Base-by-base conservation (phyloP, 1,139 yeast genomes). In the Taphrina communis region DNA sequence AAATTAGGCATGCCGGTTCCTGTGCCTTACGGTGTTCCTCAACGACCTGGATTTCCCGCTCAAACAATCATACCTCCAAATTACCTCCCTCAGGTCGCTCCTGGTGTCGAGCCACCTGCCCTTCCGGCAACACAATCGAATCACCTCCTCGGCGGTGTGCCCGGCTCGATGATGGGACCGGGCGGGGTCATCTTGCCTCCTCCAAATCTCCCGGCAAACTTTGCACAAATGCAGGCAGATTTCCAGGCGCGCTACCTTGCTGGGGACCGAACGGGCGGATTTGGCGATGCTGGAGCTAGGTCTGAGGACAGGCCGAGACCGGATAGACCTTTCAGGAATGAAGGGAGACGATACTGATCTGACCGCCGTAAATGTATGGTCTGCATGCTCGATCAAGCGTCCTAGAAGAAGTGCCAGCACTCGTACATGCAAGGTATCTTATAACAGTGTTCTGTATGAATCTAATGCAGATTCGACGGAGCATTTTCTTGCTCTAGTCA, bases 1-100 rank as follows among this genome's bases (percentile, higher is more conserved):
- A 63, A 74, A 36, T 70, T 72, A 0, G 72, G 72, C 9, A 66
- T 74, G 65, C 75, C 77, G 6, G 69, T 73, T 31, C 76, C 77
- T 6, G 75, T 76, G 5, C 72, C 72, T 6, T 68, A 60, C 39
- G 65, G 65, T 7, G 42, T 61, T 3, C 70, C 69, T 19, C 65
- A 62, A 36, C 59, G 67, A 38, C 70, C 72, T 3, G 73, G 71
- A 17, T 52, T 59, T 38, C 69, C 67, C 9, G 41, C 62, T 5
- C 71, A 70, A 9, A 58, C 62, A 31, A 42, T 58, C 48, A 48
- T 50, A 17, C 65, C 62, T 25, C 41, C 46, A 19, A 48, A 35
- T 8, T 60, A n/a, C 55, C 59, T 41, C 19, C 68, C 69, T 17
- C 71, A 41, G 36, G 70, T 59, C 8, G 65, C 69, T 19, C 70